Evolutionary conservation across 2,329 filamentous ascomycete species (phyloP).

Genomic region (Ceratocystis alfenasii): DNA sequence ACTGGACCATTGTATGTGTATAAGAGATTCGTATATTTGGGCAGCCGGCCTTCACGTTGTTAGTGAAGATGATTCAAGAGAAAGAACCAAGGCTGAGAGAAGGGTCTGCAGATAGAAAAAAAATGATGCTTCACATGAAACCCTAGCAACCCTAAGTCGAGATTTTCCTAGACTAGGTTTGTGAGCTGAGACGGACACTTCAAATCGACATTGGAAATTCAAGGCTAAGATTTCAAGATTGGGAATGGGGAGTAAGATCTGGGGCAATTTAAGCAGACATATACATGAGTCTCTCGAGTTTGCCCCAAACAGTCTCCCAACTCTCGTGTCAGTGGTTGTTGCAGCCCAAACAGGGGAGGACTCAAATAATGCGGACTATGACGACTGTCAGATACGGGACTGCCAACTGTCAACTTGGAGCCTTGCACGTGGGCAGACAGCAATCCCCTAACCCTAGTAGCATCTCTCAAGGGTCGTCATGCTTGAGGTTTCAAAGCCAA

Average conservation of each 20-base stretch:
- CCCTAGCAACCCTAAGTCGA: not conserved
- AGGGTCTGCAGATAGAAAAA: not conserved
- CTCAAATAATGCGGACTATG: no score
- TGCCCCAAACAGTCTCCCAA: not conserved
- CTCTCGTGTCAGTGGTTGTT: not conserved
- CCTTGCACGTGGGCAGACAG: not conserved
- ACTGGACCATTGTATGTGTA: constrained; percentile 35
- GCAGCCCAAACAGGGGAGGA: not conserved
- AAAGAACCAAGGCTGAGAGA: constrained; percentile 4
- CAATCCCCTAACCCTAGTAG: not conserved
- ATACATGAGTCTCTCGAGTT: not conserved
- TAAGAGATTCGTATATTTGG: not conserved
- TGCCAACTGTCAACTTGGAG: no score
- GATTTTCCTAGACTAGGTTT: not conserved
- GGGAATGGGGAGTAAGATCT: not conserved
- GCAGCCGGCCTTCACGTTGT: not conserved
- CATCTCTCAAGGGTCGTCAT: not conserved
- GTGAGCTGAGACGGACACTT: not conserved
- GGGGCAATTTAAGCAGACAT: not conserved
- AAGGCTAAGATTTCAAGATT: no score
- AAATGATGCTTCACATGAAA: constrained; percentile 2
- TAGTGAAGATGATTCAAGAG: not conserved
- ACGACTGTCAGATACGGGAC: no score
- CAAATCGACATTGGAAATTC: no score
- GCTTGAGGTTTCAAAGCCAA: not conserved